Conservation (phyloP, 352 stramenopile genomes). For the Phytophthora quininea region DNA sequence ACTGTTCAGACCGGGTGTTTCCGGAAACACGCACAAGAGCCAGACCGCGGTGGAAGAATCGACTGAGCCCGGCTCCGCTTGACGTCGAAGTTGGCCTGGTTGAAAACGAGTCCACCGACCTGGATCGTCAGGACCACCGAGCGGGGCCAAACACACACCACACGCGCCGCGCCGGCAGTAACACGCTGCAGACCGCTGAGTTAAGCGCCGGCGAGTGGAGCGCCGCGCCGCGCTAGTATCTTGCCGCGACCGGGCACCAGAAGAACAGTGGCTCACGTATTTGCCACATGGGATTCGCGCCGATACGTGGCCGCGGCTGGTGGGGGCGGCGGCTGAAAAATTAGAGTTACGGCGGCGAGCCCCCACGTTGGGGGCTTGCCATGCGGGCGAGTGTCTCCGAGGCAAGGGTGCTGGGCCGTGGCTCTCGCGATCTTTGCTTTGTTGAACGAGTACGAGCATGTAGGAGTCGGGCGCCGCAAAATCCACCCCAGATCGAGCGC, state of each 20-base stretch:
- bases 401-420: not conserved
- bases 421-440: conserved; percentile 17
- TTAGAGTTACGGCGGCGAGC: conserved; percentile 10
- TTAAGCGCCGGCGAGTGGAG: no score
- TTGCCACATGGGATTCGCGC: not conserved
- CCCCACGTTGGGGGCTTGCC: conserved; percentile 1
- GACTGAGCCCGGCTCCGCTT: no score
- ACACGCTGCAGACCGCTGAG: no score
- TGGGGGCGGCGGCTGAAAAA: conserved; percentile 23
- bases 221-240: no score
- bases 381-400: not conserved
- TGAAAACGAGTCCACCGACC: no score
- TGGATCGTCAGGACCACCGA: no score
- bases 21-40: conserved; percentile 34
- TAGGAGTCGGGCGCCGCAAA: conserved; percentile 2
- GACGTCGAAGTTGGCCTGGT: no score
- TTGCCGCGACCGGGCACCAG: no score
- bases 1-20: conserved; percentile 30
- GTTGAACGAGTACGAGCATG: conserved; percentile 6
- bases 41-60: conserved; percentile 4
- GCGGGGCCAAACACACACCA: no score
- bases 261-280: conserved; percentile 15
- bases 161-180: no score
- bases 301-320: conserved; percentile 22
- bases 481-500: conserved; percentile 5